Evolutionary conservation across 2,329 filamentous ascomycete species (phyloP).

Genomic region (Talaromyces sp.): DNA sequence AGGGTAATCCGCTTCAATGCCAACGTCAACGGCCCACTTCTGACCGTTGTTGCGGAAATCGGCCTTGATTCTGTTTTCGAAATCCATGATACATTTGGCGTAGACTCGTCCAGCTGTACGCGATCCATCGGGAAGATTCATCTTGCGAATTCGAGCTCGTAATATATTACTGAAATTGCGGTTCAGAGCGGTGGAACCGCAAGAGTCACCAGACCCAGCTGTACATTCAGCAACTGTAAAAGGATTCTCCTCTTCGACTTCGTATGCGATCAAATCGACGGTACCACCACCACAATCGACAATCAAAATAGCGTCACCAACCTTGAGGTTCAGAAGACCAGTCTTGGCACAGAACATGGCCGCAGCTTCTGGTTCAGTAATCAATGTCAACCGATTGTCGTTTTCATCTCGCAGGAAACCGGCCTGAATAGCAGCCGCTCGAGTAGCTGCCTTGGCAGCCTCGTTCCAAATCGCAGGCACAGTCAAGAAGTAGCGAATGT

Average conservation of each 20-base stretch:
- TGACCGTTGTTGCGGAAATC: slow-evolving; percentile 99
- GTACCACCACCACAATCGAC: slow-evolving; percentile 98
- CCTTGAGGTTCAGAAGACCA: slow-evolving; percentile 89
- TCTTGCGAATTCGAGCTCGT: slow-evolving; percentile 95
- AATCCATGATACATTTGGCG: slow-evolving; percentile 99
- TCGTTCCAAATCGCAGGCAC: slow-evolving; percentile 99
- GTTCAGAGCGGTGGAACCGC: slow-evolving; percentile 96
- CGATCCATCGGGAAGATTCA: slow-evolving; percentile 96
- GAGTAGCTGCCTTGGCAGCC: slow-evolving; percentile 93
- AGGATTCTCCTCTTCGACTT: slow-evolving; percentile 95
- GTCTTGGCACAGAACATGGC: slow-evolving; percentile 98
- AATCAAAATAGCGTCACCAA: slow-evolving; percentile 97
- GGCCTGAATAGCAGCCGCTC: slow-evolving; percentile 93
- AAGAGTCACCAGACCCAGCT: slow-evolving; percentile 93
- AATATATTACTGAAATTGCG: slow-evolving; percentile 98
- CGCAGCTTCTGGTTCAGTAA: slow-evolving; percentile 95
- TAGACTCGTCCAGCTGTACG: slow-evolving; percentile 98
- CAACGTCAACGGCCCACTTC: slow-evolving; percentile 98
- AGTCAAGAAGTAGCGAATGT: slow-evolving; percentile 95
- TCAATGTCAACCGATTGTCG: slow-evolving; percentile 89
- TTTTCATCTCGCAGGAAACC: slow-evolving; percentile 97
- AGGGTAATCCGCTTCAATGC: slow-evolving; percentile 96
- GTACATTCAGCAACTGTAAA: slow-evolving; percentile 98
- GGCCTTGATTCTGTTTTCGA: slow-evolving; percentile 99
- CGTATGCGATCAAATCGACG: slow-evolving; percentile 97